phyloP scores from a whole-genome alignment of 495 filamentous ascomycete species.

The Sordaria brevicollis region DNA sequence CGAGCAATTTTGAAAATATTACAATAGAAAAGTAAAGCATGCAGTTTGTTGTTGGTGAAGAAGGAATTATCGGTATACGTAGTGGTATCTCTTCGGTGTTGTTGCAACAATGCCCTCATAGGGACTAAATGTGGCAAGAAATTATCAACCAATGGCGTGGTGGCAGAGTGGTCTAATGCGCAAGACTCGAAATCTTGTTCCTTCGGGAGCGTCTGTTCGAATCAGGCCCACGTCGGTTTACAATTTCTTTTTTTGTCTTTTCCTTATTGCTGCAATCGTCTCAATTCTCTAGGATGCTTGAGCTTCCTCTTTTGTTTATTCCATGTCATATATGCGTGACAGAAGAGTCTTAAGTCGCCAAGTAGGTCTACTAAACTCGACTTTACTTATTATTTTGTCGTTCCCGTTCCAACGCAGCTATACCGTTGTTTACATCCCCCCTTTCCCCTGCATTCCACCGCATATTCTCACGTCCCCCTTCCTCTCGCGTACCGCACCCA shows the following conservation, averaged over 20 bases:
- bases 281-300: no score
- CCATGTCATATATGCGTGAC: no score
- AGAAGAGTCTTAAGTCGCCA: no score
- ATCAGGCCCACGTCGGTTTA: neutral
- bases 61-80: no score
- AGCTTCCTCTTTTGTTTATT: neutral
- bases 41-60: no score
- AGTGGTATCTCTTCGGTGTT: neutral
- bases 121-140: accelerated
- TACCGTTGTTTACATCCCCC: neutral
- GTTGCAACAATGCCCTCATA: neutral
- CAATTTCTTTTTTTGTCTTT: neutral
- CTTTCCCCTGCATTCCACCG: neutral
- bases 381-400: no score
- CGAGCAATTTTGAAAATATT: neutral
- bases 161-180: neutral
- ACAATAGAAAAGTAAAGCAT: neutral
- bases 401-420: no score
- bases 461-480: no score
- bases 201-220: neutral
- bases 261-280: no score
- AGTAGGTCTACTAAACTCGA: neutral
- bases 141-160: neutral
- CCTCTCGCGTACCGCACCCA: no score
- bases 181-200: neutral